Evolutionary conservation across 805 yeast species (phyloP), one percentile per base, ranked within the genome.

Genomic region (Ogataea ganodermae): DNA sequence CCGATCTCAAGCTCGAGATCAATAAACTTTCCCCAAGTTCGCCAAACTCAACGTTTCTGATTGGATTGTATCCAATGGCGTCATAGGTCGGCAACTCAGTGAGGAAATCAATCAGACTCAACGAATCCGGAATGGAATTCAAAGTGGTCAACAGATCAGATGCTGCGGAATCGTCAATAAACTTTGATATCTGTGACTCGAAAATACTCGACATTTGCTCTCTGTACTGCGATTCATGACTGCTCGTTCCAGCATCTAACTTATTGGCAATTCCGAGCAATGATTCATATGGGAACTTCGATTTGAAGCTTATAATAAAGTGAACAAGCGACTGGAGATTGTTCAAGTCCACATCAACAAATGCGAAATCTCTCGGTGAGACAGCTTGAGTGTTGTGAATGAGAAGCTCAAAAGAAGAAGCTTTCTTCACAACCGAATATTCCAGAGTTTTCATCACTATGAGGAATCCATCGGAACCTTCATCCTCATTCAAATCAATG

Each of bases 81-180:
- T 57, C 55, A n/a, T 43, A 36, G 58, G 70, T 46, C 50, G 65
- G 45, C 58, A 63, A 35, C 3, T 46, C 39, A 7, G 74, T 53
- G 8, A 78, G 51, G 31, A 67, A 65, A 27, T 74, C 67, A 27
- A 79, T 63, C 3, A 69, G 49, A 1, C 66, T 46, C 30, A 73
- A 56, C 3, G 74, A 54, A 39, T 63, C 63, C 26, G 70, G 69
- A 18, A 75, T 62, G 4, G 68, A 56, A 37, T 69, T 68, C 48
- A 78, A 58, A 33, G 71, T 70, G 10, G 65, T 60, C 28, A 77
- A 68, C n/a, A 80, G 57, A 7, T 58, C 67, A 26, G 66, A 54
- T 28, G 75, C 61, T 28, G 69, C 67, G 1, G 62, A 51, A 28
- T 69, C 63, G 49, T 74, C 73, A 44, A 81, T 65, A 42, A 68